These are phyloP conservation scores for Diplocarpon rosae DNA, from an alignment of 2,329 filamentous ascomycete genomes.

Conservation along the genomic window DNA sequence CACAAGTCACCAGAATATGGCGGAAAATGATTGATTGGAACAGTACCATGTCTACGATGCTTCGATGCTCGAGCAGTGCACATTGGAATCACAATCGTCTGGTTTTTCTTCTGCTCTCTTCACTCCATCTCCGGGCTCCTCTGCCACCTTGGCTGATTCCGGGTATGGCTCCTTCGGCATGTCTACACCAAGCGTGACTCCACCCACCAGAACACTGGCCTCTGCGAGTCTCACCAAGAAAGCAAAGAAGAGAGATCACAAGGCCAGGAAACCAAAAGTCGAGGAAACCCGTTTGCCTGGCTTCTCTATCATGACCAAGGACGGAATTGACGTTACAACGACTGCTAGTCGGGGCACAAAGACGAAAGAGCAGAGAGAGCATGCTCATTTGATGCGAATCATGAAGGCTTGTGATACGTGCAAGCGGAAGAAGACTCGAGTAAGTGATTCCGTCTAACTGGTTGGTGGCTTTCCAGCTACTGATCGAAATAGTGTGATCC, in stretches of 20 bases:
- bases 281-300: slow-evolving; percentile 36
- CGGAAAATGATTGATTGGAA: not conserved
- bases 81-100: slow-evolving; percentile 39
- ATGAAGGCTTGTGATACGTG: slow-evolving; percentile 57
- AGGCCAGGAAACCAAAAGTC: slow-evolving; percentile 20
- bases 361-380: slow-evolving; percentile 57
- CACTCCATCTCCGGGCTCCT: slow-evolving; percentile 33
- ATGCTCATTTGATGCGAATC: slow-evolving; percentile 55
- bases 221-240: slow-evolving; percentile 20
- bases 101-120: slow-evolving; percentile 33
- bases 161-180: slow-evolving; percentile 18
- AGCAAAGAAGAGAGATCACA: slow-evolving; percentile 19
- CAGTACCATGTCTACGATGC: slow-evolving; percentile 30
- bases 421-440: slow-evolving; percentile 49
- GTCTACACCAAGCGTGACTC: slow-evolving; percentile 11
- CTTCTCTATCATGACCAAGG: slow-evolving; percentile 57
- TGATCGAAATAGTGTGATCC: slow-evolving; percentile 23
- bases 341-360: slow-evolving; percentile 51
- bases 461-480: not conserved
- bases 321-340: slow-evolving; percentile 52
- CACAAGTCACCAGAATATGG: not conserved
- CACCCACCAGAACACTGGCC: slow-evolving; percentile 8
- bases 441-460: slow-evolving; percentile 8
- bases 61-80: slow-evolving; percentile 27
- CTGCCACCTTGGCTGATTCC: slow-evolving; percentile 31